A percentile compares a stretch with the other conserved stretches of the same genome.
Conservation (phyloP, 805 yeast species). For the Candida montana region DNA sequence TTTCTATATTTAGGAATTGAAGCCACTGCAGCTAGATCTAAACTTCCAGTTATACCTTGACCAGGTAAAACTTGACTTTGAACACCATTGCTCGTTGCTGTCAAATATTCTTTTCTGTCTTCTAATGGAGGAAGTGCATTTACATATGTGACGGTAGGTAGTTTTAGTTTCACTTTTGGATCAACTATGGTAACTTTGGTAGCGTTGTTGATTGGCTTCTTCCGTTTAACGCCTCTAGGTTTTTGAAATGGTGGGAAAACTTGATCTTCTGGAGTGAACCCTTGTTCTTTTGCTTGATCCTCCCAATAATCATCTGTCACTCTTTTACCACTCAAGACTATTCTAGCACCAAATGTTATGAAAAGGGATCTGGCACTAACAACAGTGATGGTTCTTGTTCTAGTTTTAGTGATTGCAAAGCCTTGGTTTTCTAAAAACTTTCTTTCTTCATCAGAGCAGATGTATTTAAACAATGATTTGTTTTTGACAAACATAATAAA, state of each 20-base stretch:
- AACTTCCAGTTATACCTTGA: constrained; percentile 26
- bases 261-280: constrained; percentile 40
- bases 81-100: constrained; percentile 16
- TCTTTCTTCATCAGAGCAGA: constrained; percentile 33
- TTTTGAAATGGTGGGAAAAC: constrained; percentile 29
- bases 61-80: constrained; percentile 25
- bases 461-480: constrained; percentile 32
- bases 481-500: constrained; percentile 43
- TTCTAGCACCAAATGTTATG: constrained; percentile 46
- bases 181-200: constrained; percentile 1
- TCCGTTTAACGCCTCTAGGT: constrained; percentile 8
- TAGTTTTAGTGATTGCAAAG: constrained; percentile 19
- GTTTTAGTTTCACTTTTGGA: constrained; percentile 3
- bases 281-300: constrained; percentile 34
- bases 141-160: constrained; percentile 8
- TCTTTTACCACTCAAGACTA: constrained; percentile 41
- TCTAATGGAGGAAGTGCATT: constrained; percentile 22
- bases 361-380: constrained; percentile 40
- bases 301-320: constrained; percentile 57
- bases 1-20: constrained; percentile 21
- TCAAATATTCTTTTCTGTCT: constrained; percentile 22
- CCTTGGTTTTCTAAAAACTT: constrained; percentile 30
- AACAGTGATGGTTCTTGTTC: constrained; percentile 16
- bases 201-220: constrained; percentile 3
- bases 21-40: constrained; percentile 22